Evolutionary conservation across 2,329 filamentous ascomycete genomes (phyloP).

Genomic region (Colletotrichum chrysophilum): DNA sequence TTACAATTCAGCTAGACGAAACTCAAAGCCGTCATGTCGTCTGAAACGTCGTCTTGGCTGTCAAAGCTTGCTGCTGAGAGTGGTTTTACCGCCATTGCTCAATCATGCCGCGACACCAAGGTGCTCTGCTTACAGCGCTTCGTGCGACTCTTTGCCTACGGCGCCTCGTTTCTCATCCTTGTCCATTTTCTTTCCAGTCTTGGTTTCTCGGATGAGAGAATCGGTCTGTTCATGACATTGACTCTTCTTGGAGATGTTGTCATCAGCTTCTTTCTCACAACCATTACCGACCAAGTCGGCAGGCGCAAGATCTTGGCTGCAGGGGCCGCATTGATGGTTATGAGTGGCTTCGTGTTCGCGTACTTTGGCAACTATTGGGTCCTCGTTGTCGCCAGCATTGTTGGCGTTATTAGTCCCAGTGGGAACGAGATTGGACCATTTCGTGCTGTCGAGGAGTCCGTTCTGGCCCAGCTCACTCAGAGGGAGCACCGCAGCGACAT

Average conservation of each 20-base stretch:
- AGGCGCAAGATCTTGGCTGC: constrained; percentile 56
- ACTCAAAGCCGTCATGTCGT: background rate
- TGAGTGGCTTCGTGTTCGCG: constrained; percentile 62
- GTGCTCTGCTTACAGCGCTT: constrained; percentile 64
- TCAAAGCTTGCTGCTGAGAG: constrained; percentile 37
- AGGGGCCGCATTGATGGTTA: constrained; percentile 60
- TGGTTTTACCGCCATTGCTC: constrained; percentile 48
- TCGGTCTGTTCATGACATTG: constrained; percentile 70
- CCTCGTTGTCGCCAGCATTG: constrained; percentile 59
- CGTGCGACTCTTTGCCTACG: constrained; percentile 68
- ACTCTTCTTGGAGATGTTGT: constrained; percentile 64
- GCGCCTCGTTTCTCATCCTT: constrained; percentile 61
- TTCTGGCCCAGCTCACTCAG: constrained; percentile 60
- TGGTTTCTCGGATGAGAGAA: constrained; percentile 52
- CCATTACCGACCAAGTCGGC: constrained; percentile 63
- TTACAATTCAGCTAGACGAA: background rate
- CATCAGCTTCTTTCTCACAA: constrained; percentile 63
- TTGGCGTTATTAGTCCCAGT: constrained; percentile 67
- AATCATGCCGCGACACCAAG: constrained; percentile 54
- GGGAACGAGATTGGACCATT: constrained; percentile 71
- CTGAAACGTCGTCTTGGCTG: background rate
- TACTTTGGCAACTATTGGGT: constrained; percentile 60
- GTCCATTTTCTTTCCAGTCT: constrained; percentile 60
- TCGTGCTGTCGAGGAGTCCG: constrained; percentile 65
- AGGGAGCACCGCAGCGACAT: constrained; percentile 55